These are phyloP conservation scores for Kodamaea fukazawae DNA, from an alignment of 805 yeast genomes.

Conservation along the genomic window DNA sequence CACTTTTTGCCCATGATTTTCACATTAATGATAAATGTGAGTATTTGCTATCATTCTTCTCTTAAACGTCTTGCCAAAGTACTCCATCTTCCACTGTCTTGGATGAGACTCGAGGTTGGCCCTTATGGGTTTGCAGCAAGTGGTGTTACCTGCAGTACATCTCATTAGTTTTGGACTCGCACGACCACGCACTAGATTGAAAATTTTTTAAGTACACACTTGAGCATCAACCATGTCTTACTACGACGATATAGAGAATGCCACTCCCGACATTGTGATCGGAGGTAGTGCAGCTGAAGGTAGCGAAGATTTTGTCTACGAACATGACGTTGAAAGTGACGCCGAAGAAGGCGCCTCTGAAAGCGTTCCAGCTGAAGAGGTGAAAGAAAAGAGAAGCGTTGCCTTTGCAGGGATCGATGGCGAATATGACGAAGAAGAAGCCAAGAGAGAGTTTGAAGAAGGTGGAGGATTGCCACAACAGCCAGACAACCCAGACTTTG, in stretches of 20 bases:
- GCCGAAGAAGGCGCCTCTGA: constrained; percentile 40
- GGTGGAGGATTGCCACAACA: constrained; percentile 99
- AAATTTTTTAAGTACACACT: constrained; percentile 11
- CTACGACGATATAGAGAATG: constrained; percentile 75
- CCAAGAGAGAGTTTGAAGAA: constrained; percentile 86
- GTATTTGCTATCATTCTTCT: too few relatives aligned
- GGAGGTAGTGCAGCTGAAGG: constrained; percentile 46
- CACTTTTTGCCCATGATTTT: too few relatives aligned
- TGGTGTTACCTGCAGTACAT: neutral
- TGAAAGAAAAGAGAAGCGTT: constrained; percentile 63
- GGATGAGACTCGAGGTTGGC: too few relatives aligned
- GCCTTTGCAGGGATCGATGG: constrained; percentile 70
- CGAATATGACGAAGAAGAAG: constrained; percentile 68
- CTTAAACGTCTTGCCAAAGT: too few relatives aligned
- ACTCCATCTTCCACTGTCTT: too few relatives aligned
- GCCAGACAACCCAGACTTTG: constrained; percentile 84
- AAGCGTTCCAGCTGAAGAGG: constrained; percentile 13
- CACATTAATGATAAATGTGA: too few relatives aligned
- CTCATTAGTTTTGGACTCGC: neutral
- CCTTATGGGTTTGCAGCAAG: constrained; percentile 1
- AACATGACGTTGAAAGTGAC: constrained; percentile 47
- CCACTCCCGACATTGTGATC: constrained; percentile 80
- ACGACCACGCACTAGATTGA: neutral
- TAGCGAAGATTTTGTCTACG: constrained; percentile 48
- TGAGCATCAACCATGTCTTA: constrained; percentile 46